Evolutionary conservation across 306 rosid genomes (phyloP).

Genomic region (Biancaea sappan): DNA sequence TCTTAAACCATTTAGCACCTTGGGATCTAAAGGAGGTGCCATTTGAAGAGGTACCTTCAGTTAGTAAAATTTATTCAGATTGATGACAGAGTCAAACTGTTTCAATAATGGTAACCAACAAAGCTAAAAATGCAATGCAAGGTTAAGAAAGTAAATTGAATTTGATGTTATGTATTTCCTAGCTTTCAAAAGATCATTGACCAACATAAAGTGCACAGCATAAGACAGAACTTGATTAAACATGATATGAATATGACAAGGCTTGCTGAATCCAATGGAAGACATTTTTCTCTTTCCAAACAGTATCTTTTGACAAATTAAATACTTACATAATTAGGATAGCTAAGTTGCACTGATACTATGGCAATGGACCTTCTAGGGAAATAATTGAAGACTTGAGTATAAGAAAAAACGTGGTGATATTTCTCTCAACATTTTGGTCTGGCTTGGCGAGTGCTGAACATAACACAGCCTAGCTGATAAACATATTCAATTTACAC

Average conservation of each 20-base stretch:
- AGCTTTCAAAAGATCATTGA: conserved; percentile 29
- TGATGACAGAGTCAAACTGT: conserved; percentile 28
- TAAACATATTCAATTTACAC: background rate
- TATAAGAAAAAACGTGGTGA: conserved; percentile 4
- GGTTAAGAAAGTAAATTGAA: background rate
- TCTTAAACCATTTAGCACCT: conserved; percentile 63
- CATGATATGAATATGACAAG: conserved; percentile 11
- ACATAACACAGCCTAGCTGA: conserved; percentile 14
- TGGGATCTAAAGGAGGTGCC: conserved; percentile 63
- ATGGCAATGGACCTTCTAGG: conserved; percentile 11
- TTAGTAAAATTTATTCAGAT: conserved; percentile 35
- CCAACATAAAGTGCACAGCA: conserved; percentile 6
- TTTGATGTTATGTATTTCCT: conserved; percentile 3
- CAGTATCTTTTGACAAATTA: conserved; percentile 29
- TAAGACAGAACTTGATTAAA: conserved; percentile 23
- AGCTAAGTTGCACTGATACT: background rate
- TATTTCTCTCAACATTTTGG: conserved; percentile 23
- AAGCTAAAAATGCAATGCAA: conserved; percentile 7
- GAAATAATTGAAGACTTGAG: conserved; percentile 13
- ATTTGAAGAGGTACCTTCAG: conserved; percentile 76
- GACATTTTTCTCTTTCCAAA: background rate
- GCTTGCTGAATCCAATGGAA: conserved; percentile 10
- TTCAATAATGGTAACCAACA: conserved; percentile 24
- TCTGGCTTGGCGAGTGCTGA: conserved; percentile 17
- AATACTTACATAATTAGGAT: conserved; percentile 20